Base-by-base conservation (phyloP, 345 rosid species). In the Nasturtium officinale region DNA sequence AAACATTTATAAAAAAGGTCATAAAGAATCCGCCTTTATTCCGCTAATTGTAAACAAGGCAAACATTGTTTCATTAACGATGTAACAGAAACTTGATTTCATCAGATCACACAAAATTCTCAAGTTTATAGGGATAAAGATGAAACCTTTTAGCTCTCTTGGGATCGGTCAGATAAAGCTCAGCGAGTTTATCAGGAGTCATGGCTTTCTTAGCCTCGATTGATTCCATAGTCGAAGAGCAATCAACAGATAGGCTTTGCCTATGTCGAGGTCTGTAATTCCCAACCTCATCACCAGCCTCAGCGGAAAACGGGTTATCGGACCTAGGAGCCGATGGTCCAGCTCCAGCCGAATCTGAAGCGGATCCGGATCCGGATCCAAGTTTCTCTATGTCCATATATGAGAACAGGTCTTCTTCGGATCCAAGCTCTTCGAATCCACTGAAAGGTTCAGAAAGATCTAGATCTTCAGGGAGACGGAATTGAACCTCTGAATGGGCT, bases 151-250 rank as follows among this genome's bases (percentile, higher is more conserved):
- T 95, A 53, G 96, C 97, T 77, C 87, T 78, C 70, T 91, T 91
- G 10, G 97, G 97, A 77, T 95, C 96, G 12, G 85, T 23, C 25
- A 46, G 28, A 83, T 96, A 88, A 65, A 91, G 80, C 83, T 91
- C 96, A 17, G 90, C 96, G 20, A 95, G 88, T 80, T 87, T 95
- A 62, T 85, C 88, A 71, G 98, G 94, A 77, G 88, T 90, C 99
- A 95, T 88, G 66, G 99, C 97, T 84, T 90, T 95, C 83, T 90
- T 90, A 4, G 96, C 93, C 75, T 95, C 96, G 21, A 91, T 85
- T 2, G 91, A 81, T 63, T 88, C 96, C 83, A 80, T 32, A 32
- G 65, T 65, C 60, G 88, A 81, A 9, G 84, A 82, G 48, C 91
- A 92, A 65, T 87, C 97, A 55, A 85, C 83, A 9, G 97, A 94